These are phyloP conservation scores for Apiospora malaysiana DNA, from an alignment of 2,329 filamentous ascomycete genomes.

Conservation along the genomic window DNA sequence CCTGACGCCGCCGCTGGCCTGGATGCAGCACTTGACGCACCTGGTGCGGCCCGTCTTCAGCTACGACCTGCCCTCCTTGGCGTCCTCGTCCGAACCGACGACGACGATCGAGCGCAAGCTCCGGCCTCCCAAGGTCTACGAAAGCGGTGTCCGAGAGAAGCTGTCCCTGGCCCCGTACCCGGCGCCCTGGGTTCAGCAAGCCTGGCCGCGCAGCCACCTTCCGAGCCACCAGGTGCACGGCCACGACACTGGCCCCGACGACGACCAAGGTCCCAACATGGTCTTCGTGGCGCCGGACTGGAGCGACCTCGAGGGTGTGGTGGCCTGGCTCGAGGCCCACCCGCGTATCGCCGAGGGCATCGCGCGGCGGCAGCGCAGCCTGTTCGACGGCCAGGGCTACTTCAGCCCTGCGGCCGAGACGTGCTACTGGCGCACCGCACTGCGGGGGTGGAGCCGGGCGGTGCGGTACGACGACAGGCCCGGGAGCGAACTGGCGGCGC, in stretches of 20 bases:
- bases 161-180: constrained; percentile 32
- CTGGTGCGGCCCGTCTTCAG: constrained; percentile 52
- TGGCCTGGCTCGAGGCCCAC: constrained; percentile 52
- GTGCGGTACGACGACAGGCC: constrained; percentile 37
- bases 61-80: constrained; percentile 33
- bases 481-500: constrained; percentile 40
- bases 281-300: constrained; percentile 27
- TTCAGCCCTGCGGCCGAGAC: constrained; percentile 56
- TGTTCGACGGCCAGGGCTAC: constrained; percentile 51
- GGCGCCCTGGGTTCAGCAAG: constrained; percentile 35
- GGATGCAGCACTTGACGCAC: constrained; percentile 56
- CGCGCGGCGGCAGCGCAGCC: constrained; percentile 51
- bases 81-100: not conserved
- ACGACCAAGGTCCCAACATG: constrained; percentile 46
- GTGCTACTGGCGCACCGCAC: constrained; percentile 58
- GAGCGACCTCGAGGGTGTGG: constrained; percentile 54
- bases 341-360: constrained; percentile 52
- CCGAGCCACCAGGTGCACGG: constrained; percentile 18
- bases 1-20: constrained; percentile 53
- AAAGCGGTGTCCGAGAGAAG: constrained; percentile 21
- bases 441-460: constrained; percentile 54
- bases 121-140: constrained; percentile 1
- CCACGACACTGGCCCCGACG: not conserved
- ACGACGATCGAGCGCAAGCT: constrained; percentile 16
- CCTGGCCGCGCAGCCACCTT: constrained; percentile 48